These are phyloP conservation scores for Sextonia rubra DNA, from an alignment of 164 flowering plant species.

Conservation along the genomic window DNA sequence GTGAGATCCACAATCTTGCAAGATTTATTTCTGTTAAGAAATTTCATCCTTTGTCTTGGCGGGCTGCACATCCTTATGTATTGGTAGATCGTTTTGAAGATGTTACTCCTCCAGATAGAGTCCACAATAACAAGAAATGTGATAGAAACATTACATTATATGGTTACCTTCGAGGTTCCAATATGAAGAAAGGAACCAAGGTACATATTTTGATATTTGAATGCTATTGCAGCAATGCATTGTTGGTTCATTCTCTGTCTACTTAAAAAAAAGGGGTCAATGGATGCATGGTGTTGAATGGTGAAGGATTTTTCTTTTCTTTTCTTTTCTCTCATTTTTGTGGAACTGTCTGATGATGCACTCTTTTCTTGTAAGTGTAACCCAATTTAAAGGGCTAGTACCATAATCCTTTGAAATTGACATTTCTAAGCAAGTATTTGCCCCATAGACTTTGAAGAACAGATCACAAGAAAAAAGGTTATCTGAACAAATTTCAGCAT, in stretches of 20 bases:
- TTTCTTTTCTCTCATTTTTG: too few species aligned
- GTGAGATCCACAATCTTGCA: slow-evolving; percentile 82
- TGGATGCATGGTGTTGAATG: too few species aligned
- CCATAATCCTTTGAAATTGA: too few species aligned
- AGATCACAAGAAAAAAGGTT: too few species aligned
- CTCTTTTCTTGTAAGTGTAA: too few species aligned
- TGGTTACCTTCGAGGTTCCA: slow-evolving; percentile 96
- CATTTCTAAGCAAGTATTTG: too few species aligned
- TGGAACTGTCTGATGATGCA: too few species aligned
- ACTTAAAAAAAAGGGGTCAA: not conserved
- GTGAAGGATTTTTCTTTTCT: too few species aligned
- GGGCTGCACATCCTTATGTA: slow-evolving; percentile 82
- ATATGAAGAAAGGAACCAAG: slow-evolving; percentile 83
- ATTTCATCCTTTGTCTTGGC: slow-evolving; percentile 85
- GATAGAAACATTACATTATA: slow-evolving; percentile 84
- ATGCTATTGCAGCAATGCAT: not conserved
- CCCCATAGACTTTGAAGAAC: too few species aligned
- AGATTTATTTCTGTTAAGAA: slow-evolving; percentile 93
- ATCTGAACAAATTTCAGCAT: too few species aligned
- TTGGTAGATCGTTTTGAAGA: slow-evolving; percentile 97
- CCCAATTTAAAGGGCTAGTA: too few species aligned
- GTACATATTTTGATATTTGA: slow-evolving; percentile 27
- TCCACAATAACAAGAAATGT: slow-evolving; percentile 58
- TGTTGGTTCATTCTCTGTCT: not conserved
- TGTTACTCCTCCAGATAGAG: slow-evolving; percentile 82